These are phyloP conservation scores for Magnusiomyces ingens DNA, from an alignment of 1,139 yeast genomes.

Conservation along the genomic window DNA sequence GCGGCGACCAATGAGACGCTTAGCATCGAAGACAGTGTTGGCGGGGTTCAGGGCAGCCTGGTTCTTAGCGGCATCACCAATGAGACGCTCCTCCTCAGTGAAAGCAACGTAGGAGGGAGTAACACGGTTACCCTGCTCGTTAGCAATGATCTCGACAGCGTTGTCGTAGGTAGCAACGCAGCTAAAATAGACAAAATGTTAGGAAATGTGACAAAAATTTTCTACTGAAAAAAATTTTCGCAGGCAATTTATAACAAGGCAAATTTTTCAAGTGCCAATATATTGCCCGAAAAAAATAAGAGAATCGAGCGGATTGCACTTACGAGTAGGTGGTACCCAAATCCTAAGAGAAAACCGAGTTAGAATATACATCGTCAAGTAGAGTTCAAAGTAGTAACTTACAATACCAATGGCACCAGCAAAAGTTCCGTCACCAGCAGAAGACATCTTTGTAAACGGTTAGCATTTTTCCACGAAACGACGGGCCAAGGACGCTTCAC, in stretches of 20 bases:
- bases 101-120: constrained; percentile 98
- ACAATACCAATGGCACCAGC: constrained; percentile 99
- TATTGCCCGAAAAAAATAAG: neutral
- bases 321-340: constrained; percentile 4
- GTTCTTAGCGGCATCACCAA: constrained; percentile 99
- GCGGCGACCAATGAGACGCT: constrained; percentile 96
- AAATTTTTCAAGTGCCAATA: neutral
- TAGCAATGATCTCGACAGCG: constrained; percentile 85
- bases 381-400: neutral
- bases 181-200: constrained; percentile 16
- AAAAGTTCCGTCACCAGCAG: constrained; percentile 79
- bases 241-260: neutral
- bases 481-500: no score
- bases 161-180: constrained; percentile 84
- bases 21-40: constrained; percentile 96
- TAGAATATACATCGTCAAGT: no score
- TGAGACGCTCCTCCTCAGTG: constrained; percentile 95
- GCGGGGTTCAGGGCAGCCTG: constrained; percentile 97
- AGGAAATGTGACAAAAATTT: no score
- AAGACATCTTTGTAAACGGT: constrained; percentile 13
- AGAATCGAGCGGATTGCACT: no score
- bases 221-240: no score
- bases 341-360: neutral
- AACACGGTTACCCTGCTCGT: constrained; percentile 99
- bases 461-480: neutral